phyloP scores from a whole-genome alignment of 1,139 yeast species.

The Diutina ranongensis region DNA sequence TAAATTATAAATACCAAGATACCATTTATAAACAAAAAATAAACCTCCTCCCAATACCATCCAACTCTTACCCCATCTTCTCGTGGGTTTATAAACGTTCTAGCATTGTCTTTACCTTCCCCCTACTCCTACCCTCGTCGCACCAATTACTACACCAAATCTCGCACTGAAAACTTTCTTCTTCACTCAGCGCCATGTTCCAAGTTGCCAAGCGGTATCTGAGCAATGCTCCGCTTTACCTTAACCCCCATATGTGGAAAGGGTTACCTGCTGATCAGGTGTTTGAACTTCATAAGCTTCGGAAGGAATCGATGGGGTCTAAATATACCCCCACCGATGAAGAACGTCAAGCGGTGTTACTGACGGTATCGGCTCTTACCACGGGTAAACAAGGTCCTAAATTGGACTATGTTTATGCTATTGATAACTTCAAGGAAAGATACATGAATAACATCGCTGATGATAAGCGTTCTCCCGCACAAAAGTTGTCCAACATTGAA shows the following conservation, averaged over 20 bases:
- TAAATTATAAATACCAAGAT: too few relatives aligned
- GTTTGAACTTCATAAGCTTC: constrained; percentile 45
- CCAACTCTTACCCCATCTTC: too few relatives aligned
- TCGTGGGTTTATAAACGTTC: too few relatives aligned
- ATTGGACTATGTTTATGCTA: constrained; percentile 32
- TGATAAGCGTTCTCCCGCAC: constrained; percentile 27
- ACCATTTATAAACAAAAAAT: too few relatives aligned
- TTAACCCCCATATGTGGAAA: constrained; percentile 58
- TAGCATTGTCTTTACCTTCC: too few relatives aligned
- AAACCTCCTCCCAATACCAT: too few relatives aligned
- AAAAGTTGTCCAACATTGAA: constrained; percentile 24
- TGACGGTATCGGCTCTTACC: constrained; percentile 26
- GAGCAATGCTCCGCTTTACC: constrained; percentile 19
- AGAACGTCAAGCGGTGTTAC: constrained; percentile 34
- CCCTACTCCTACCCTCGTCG: not conserved
- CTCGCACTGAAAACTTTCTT: not conserved
- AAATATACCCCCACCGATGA: constrained; percentile 43
- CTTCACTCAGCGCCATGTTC: not conserved
- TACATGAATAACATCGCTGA: constrained; percentile 34
- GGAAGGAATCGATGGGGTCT: constrained; percentile 46
- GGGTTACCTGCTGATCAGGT: constrained; percentile 56
- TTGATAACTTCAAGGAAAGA: constrained; percentile 35
- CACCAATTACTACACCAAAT: not conserved
- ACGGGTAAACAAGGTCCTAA: constrained; percentile 20
- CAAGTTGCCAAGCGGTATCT: constrained; percentile 1